Percentiles rank a stretch among this genome's conserved stretches.
Conservation (phyloP, 495 filamentous ascomycete species). For the Neurospora sublineolata region DNA sequence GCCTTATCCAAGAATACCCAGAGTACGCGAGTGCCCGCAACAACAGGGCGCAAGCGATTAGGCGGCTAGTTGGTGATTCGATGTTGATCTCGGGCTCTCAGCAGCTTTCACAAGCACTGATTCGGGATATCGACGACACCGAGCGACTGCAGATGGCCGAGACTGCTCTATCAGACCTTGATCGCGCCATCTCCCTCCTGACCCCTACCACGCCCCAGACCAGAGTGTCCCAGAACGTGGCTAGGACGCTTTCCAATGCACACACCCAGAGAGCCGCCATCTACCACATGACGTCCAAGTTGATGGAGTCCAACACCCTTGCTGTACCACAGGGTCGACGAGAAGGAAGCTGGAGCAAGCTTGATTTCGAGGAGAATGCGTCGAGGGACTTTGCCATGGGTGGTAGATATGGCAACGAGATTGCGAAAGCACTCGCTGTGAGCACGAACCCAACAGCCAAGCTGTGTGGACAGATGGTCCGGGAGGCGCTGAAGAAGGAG, state of each 20-base stretch:
- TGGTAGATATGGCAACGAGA: constrained; percentile 65
- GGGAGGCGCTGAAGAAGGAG: constrained; percentile 76
- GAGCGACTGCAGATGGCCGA: constrained; percentile 25
- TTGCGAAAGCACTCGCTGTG: constrained; percentile 66
- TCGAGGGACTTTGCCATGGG: constrained; percentile 64
- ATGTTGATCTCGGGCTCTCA: constrained; percentile 25
- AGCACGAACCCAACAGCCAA: constrained; percentile 80
- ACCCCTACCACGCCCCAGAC: constrained; percentile 39
- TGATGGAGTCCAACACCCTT: constrained; percentile 12
- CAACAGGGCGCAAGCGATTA: constrained; percentile 63
- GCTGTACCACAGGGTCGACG: constrained; percentile 21
- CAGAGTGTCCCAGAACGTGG: constrained; percentile 47
- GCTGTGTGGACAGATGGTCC: constrained; percentile 78
- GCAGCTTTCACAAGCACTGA: constrained; percentile 15
- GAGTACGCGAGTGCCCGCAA: constrained; percentile 63
- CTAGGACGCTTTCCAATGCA: constrained; percentile 53
- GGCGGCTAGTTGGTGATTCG: constrained; percentile 45
- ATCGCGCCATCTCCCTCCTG: constrained; percentile 54
- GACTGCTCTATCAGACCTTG: constrained; percentile 47
- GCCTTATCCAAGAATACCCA: constrained; percentile 47
- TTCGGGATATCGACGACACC: constrained; percentile 15
- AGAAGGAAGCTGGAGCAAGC: constrained; percentile 33
- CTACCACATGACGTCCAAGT: constrained; percentile 51
- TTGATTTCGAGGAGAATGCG: constrained; percentile 59
- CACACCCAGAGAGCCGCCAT: constrained; percentile 70